Conservation (phyloP, 345 rosid species). For the Syzygium jambos region DNA sequence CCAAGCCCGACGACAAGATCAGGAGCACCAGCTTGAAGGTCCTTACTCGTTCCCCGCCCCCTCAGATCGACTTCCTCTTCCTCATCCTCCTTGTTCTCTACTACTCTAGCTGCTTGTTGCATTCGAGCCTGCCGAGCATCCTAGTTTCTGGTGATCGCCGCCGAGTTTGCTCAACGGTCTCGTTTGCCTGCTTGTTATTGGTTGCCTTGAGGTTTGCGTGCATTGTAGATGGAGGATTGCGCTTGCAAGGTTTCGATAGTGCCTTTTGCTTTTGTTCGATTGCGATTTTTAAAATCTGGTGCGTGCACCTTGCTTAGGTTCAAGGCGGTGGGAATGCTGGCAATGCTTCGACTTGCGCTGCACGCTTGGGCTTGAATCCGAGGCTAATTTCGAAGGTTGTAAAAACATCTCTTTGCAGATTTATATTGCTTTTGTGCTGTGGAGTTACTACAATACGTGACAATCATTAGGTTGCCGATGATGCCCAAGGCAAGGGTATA, state of each 20-base stretch:
- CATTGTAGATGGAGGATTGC: background rate
- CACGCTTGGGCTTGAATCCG: conserved; percentile 53
- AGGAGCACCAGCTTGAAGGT: conserved; percentile 73
- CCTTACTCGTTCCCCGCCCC: background rate
- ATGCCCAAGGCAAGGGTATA: conserved; percentile 42
- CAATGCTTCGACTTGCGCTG: conserved; percentile 51
- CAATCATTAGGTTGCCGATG: conserved; percentile 36
- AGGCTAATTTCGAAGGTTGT: conserved; percentile 56
- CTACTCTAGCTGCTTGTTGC: background rate
- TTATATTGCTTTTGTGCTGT: background rate
- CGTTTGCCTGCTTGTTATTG: background rate
- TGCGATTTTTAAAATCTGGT: background rate
- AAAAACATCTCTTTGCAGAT: background rate
- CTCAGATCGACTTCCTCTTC: background rate
- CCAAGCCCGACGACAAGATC: conserved; percentile 86
- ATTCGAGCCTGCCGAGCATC: background rate
- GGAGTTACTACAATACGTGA: background rate
- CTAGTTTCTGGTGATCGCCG: background rate
- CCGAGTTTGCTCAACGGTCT: background rate
- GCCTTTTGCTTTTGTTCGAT: background rate
- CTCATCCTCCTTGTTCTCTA: background rate
- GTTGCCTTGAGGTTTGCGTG: background rate
- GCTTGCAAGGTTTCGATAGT: background rate
- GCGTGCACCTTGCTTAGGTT: conserved; percentile 18
- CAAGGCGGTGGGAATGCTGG: conserved; percentile 80